These are phyloP conservation scores for Taphrina flavorubra DNA, from an alignment of 1,139 yeast genomes.

Conservation along the genomic window DNA sequence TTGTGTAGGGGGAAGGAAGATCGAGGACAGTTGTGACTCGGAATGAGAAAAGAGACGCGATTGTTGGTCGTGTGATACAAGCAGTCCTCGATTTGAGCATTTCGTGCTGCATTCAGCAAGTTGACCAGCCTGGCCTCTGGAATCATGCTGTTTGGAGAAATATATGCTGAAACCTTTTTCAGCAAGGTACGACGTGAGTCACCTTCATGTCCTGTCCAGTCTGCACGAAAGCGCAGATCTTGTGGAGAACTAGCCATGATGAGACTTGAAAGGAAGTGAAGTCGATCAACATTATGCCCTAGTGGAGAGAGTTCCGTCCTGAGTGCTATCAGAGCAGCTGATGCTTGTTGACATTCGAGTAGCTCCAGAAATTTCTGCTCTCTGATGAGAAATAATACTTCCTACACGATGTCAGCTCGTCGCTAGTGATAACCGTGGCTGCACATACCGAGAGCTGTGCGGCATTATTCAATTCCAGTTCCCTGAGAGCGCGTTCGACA, in stretches of 20 bases:
- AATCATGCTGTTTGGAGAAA: conserved; percentile 61
- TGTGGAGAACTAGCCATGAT: conserved; percentile 52
- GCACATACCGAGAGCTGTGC: conserved; percentile 44
- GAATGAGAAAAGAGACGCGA: conserved; percentile 49
- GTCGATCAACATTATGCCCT: conserved; percentile 45
- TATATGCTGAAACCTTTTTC: conserved; percentile 54
- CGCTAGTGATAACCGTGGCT: background rate
- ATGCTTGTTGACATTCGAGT: conserved; percentile 52
- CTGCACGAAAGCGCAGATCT: conserved; percentile 50
- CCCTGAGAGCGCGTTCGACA: conserved; percentile 53
- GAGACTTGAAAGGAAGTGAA: conserved; percentile 50
- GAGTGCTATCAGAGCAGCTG: conserved; percentile 56
- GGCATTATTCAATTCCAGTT: conserved; percentile 50
- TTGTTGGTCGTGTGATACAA: conserved; percentile 51
- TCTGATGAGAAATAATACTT: conserved; percentile 50
- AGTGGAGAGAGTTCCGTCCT: conserved; percentile 54
- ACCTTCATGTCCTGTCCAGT: conserved; percentile 55
- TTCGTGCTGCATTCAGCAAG: conserved; percentile 61
- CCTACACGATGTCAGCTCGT: conserved; percentile 29
- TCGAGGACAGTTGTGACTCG: conserved; percentile 51
- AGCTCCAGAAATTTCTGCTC: conserved; percentile 55
- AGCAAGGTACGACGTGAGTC: conserved; percentile 56
- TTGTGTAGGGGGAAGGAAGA: conserved; percentile 59
- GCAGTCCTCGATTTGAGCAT: conserved; percentile 57
- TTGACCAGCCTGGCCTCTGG: conserved; percentile 61